A percentile compares a stretch with the other conserved stretches of the same genome.
phyloP scores from a whole-genome alignment of 768 basidiomycete species.

The Polyporus arcularius region DNA sequence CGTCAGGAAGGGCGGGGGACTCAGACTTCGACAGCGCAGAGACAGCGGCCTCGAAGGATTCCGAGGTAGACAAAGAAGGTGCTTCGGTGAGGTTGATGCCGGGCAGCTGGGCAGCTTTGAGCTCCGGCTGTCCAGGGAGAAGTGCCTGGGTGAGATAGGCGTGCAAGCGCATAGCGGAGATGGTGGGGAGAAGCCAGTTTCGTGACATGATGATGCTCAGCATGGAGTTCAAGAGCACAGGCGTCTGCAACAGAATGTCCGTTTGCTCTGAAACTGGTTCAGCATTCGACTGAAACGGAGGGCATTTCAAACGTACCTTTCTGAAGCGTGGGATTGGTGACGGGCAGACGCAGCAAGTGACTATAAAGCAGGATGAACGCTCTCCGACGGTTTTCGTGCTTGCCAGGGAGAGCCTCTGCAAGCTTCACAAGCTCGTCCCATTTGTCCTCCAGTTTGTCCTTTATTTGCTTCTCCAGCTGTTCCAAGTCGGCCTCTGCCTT shows the following conservation, averaged over 20 bases:
- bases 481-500: slow-evolving; percentile 37
- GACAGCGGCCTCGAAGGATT: slow-evolving; percentile 40
- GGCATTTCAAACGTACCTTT: slow-evolving; percentile 51
- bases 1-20: slow-evolving; percentile 50
- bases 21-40: slow-evolving; percentile 50
- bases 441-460: slow-evolving; percentile 47
- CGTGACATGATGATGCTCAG: slow-evolving; percentile 82
- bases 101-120: slow-evolving; percentile 75
- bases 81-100: slow-evolving; percentile 60
- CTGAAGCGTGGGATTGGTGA: slow-evolving; percentile 53
- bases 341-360: slow-evolving; percentile 72
- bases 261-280: slow-evolving; percentile 58
- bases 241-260: slow-evolving; percentile 67
- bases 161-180: slow-evolving; percentile 80
- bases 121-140: slow-evolving; percentile 49
- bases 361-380: slow-evolving; percentile 81
- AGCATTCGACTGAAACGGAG: not conserved
- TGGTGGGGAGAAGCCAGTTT: slow-evolving; percentile 83
- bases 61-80: slow-evolving; percentile 34
- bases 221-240: slow-evolving; percentile 74
- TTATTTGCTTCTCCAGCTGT: slow-evolving; percentile 53
- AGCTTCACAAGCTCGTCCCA: slow-evolving; percentile 55
- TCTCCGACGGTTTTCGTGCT: slow-evolving; percentile 44
- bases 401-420: slow-evolving; percentile 32
- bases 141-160: slow-evolving; percentile 85